Evolutionary conservation across 2,329 filamentous ascomycete genomes (phyloP).

Genomic region (Trichoderma endophyticum): DNA sequence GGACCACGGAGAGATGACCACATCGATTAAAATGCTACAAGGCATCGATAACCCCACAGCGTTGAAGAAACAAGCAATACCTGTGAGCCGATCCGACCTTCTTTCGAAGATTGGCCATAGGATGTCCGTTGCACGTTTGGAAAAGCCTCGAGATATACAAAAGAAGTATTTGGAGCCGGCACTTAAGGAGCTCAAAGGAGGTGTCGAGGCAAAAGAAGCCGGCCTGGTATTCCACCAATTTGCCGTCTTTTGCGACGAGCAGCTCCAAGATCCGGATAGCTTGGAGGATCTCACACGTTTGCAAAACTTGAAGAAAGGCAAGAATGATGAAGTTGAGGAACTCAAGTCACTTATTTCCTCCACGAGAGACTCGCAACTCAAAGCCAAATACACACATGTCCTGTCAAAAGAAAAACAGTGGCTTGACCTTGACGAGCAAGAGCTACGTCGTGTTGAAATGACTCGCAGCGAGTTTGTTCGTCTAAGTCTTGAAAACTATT

Average conservation of each 20-base stretch:
- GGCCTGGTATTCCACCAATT: conserved; percentile 93
- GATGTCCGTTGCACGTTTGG: conserved; percentile 82
- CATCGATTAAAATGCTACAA: conserved; percentile 86
- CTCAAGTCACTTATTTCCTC: conserved; percentile 59
- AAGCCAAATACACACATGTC: conserved; percentile 56
- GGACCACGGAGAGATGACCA: conserved; percentile 86
- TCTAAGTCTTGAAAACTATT: conserved; percentile 88
- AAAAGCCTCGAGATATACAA: conserved; percentile 88
- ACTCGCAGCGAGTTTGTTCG: conserved; percentile 80
- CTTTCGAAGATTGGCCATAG: conserved; percentile 86
- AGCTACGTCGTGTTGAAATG: conserved; percentile 73
- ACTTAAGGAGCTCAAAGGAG: conserved; percentile 72
- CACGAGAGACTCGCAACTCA: conserved; percentile 52
- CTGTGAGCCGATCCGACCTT: conserved; percentile 71
- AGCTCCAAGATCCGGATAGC: conserved; percentile 81
- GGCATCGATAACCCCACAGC: conserved; percentile 60
- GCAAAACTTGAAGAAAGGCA: conserved; percentile 73
- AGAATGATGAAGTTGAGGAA: conserved; percentile 74
- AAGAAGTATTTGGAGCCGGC: conserved; percentile 81
- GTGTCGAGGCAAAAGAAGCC: conserved; percentile 66
- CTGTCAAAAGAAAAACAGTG: conserved; percentile 76
- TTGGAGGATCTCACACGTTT: conserved; percentile 81
- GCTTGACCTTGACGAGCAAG: conserved; percentile 85
- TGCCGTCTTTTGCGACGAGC: conserved; percentile 90
- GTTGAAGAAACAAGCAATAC: conserved; percentile 65